A percentile compares a stretch with the other conserved stretches of the same genome.
Evolutionary conservation across 1,284 basidiomycete genomes (phyloP).

Genomic region (Farysia itapuensis): DNA sequence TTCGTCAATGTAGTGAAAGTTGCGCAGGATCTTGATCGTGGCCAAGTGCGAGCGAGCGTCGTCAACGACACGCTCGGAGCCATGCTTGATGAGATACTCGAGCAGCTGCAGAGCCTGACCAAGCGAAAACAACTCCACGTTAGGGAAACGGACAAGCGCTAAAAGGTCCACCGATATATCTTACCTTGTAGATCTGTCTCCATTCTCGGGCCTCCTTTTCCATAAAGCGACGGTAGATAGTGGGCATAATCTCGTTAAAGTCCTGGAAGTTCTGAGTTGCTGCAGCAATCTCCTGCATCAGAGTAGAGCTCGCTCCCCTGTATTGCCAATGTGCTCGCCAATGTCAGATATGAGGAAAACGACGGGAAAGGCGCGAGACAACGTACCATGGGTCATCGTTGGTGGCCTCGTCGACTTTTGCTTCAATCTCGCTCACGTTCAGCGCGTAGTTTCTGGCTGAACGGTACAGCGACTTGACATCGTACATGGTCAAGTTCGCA

Average conservation of each 20-base stretch:
- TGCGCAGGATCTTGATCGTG: slow-evolving; percentile 95
- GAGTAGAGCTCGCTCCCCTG: slow-evolving; percentile 94
- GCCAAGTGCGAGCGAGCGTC: slow-evolving; percentile 92
- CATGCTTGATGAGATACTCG: slow-evolving; percentile 95
- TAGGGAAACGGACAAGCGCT: neutral
- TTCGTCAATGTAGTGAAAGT: slow-evolving; percentile 98
- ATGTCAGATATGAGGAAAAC: neutral
- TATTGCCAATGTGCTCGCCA: too few species aligned
- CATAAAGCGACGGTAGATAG: slow-evolving; percentile 77
- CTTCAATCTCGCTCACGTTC: slow-evolving; percentile 95
- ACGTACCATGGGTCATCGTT: slow-evolving; percentile 94
- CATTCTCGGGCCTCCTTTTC: slow-evolving; percentile 97
- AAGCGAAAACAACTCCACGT: neutral
- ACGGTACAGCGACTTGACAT: slow-evolving; percentile 55
- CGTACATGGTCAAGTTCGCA: slow-evolving; percentile 58
- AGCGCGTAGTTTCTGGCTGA: slow-evolving; percentile 67
- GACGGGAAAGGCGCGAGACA: neutral
- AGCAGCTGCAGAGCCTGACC: slow-evolving; percentile 82
- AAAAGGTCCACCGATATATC: slow-evolving; percentile 2
- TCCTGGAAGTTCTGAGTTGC: slow-evolving; percentile 94
- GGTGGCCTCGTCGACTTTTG: slow-evolving; percentile 93
- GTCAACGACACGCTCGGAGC: slow-evolving; percentile 96
- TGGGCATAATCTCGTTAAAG: slow-evolving; percentile 99
- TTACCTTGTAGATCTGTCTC: slow-evolving; percentile 94
- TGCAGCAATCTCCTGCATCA: slow-evolving; percentile 98